Evolutionary conservation across 31 red algal species (phyloP).

Genomic region (Asparagopsis taxiformis): DNA sequence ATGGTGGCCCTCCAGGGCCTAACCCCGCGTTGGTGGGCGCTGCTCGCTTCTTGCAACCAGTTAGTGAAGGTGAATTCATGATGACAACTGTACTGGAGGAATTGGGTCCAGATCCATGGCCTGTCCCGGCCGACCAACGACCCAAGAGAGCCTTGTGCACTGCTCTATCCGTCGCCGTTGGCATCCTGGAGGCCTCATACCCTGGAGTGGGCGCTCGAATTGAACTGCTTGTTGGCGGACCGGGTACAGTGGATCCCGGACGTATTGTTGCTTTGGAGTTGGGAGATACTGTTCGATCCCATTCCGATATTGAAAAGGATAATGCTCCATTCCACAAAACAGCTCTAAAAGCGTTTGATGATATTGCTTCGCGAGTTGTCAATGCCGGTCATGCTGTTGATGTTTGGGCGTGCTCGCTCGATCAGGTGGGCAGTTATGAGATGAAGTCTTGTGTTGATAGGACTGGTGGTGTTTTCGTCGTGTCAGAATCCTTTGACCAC

Average conservation of each 20-base stretch:
- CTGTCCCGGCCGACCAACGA: constrained; percentile 77
- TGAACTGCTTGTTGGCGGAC: constrained; percentile 77
- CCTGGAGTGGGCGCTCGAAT: constrained; percentile 74
- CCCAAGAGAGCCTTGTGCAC: constrained; percentile 73
- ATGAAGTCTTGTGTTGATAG: constrained; percentile 97
- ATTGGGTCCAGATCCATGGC: constrained; percentile 80
- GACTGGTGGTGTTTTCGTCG: constrained; percentile 83
- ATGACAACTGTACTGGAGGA: constrained; percentile 85
- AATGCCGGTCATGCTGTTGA: constrained; percentile 92
- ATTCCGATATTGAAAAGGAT: constrained; percentile 95
- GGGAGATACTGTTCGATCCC: constrained; percentile 89
- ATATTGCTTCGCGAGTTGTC: constrained; percentile 78
- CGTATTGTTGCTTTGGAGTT: constrained; percentile 81
- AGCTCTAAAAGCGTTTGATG: constrained; percentile 88
- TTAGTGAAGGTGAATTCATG: constrained; percentile 87
- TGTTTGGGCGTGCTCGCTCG: constrained; percentile 86
- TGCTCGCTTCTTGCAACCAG: constrained; percentile 88
- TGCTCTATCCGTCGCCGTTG: constrained; percentile 85
- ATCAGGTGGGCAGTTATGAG: constrained; percentile 94
- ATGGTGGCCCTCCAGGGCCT: constrained; percentile 14
- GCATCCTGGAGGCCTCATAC: constrained; percentile 72
- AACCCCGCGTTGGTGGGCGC: constrained; percentile 32
- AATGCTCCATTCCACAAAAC: constrained; percentile 82
- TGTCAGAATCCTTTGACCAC: constrained; percentile 88
- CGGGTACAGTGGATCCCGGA: constrained; percentile 82